Percentiles rank a stretch among this genome's conserved stretches.
Conservation (phyloP, 1,139 yeast species). For the Geotrichum siamense region DNA sequence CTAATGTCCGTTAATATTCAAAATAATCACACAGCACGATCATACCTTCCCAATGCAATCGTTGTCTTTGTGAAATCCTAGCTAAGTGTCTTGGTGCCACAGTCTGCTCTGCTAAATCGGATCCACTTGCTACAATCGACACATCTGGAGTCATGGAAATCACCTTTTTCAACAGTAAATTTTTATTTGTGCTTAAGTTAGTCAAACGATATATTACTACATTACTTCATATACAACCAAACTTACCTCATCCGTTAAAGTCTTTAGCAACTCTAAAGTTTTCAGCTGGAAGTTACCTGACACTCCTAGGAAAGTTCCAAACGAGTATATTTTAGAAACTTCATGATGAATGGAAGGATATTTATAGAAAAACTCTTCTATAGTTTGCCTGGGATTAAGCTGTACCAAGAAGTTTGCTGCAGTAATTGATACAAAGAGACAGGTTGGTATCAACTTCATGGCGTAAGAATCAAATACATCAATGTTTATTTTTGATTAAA, state of each 20-base stretch:
- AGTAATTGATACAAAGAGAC: slow-evolving; percentile 3
- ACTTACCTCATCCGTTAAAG: slow-evolving; percentile 12
- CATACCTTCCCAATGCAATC: slow-evolving; percentile 30
- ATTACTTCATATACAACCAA: not conserved
- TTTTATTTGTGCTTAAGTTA: too few relatives aligned
- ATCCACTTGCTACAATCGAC: slow-evolving; percentile 14
- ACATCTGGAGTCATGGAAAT: slow-evolving; percentile 16
- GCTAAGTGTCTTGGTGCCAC: slow-evolving; percentile 69
- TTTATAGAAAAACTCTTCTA: slow-evolving; percentile 23
- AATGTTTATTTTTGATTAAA: too few relatives aligned
- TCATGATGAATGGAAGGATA: slow-evolving; percentile 24
- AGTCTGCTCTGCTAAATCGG: slow-evolving; percentile 34
- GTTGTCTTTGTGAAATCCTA: slow-evolving; percentile 50
- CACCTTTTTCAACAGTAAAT: slow-evolving; percentile 8
- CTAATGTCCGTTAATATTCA: not conserved
- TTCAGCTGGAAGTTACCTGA: slow-evolving; percentile 27
- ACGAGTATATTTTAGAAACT: slow-evolving; percentile 27
- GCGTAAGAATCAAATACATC: too few relatives aligned
- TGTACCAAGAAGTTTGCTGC: slow-evolving; percentile 26
- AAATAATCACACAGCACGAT: too few relatives aligned
- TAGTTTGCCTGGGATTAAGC: slow-evolving; percentile 21
- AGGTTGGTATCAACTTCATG: slow-evolving; percentile 1
- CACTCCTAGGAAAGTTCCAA: slow-evolving; percentile 29
- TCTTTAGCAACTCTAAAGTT: slow-evolving; percentile 20
- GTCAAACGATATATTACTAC: not conserved